Conservation (phyloP, 441 rosid species). For the Metrosideros polymorpha region DNA sequence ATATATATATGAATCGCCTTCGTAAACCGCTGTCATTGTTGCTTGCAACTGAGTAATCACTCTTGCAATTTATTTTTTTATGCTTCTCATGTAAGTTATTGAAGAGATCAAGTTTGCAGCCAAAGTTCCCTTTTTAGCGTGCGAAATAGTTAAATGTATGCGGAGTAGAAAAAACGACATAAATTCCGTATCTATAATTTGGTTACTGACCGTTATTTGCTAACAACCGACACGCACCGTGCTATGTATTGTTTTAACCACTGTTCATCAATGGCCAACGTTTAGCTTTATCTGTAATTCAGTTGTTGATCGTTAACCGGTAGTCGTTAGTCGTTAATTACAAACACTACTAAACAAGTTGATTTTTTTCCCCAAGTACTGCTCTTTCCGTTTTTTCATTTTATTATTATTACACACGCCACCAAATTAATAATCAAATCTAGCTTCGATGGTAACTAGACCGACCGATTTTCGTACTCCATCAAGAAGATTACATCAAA, state of each 20-base stretch:
- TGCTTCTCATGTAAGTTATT: not conserved
- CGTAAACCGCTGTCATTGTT: not conserved
- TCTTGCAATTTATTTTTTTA: not conserved
- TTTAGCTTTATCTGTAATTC: not conserved
- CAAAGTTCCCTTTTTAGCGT: not conserved
- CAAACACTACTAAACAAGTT: not conserved
- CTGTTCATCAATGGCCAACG: not conserved
- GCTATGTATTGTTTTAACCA: not conserved
- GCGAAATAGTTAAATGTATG: not conserved
- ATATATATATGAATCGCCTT: not conserved
- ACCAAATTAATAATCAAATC: not conserved
- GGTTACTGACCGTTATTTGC: not conserved
- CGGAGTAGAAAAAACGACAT: not conserved
- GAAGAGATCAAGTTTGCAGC: not conserved
- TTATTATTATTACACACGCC: not conserved
- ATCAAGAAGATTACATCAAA: not conserved
- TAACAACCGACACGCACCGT: accelerated
- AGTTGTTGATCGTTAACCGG: accelerated
- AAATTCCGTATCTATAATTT: not conserved
- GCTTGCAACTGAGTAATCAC: not conserved
- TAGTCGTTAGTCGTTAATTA: not conserved
- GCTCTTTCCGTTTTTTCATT: not conserved
- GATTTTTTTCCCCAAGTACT: not conserved
- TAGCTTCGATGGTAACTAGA: not conserved
- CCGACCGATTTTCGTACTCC: not conserved